These are phyloP conservation scores for Annulohypoxylon bovei DNA, from an alignment of 495 filamentous ascomycete species.

Conservation along the genomic window DNA sequence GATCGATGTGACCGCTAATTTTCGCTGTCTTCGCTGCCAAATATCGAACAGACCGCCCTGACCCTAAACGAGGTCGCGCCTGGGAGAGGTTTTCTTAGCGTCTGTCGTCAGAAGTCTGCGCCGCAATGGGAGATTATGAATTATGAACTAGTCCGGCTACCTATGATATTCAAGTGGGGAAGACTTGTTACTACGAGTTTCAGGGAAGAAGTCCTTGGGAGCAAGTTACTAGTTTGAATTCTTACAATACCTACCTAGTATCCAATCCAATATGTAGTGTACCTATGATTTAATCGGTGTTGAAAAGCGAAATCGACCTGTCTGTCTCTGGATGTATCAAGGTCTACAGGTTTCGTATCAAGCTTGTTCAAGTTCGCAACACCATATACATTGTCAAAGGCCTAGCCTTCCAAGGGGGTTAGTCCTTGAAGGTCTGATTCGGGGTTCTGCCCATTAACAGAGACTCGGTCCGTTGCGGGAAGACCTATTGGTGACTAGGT, in stretches of 20 bases:
- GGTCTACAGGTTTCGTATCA: background rate
- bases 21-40: background rate
- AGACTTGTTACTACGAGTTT: background rate
- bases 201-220: background rate
- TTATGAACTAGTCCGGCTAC: background rate
- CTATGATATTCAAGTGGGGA: background rate
- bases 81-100: background rate
- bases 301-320: background rate
- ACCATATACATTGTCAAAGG: no score
- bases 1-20: background rate
- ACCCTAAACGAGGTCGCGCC: background rate
- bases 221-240: background rate
- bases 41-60: background rate
- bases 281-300: background rate
- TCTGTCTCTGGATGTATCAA: background rate
- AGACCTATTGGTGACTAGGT: no score
- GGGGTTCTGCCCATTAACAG: no score
- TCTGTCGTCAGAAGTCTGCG: background rate
- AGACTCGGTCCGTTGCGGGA: no score
- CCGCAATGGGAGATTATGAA: background rate
- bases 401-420: no score
- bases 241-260: background rate
- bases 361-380: background rate
- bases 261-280: background rate
- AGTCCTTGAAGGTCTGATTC: no score